Percentiles rank a stretch among this genome's conserved stretches.
Evolutionary conservation across 1,139 yeast species (phyloP).

Genomic region (Taphrina wiesneri): DNA sequence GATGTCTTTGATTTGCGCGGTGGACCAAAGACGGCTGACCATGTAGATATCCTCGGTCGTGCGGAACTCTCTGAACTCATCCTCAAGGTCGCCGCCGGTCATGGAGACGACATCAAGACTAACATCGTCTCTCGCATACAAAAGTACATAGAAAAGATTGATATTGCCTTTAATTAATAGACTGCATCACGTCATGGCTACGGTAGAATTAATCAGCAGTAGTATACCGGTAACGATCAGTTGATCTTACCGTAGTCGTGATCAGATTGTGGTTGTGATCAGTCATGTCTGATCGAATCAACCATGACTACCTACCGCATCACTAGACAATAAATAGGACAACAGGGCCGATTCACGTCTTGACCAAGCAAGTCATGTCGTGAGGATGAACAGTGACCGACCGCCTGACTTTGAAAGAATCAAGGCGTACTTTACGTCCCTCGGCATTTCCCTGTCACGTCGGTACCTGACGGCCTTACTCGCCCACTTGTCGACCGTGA

Average conservation of each 20-base stretch:
- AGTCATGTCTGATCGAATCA: background rate
- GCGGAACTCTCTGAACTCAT: constrained; percentile 82
- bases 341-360: too few relatives aligned
- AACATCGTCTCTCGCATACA: constrained; percentile 61
- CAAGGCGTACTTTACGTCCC: background rate
- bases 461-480: background rate
- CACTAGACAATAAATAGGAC: too few relatives aligned
- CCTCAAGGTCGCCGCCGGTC: constrained; percentile 77
- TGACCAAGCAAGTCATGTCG: background rate
- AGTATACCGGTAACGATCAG: too few relatives aligned
- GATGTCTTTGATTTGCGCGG: constrained; percentile 92
- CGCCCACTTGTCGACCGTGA: background rate
- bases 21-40: constrained; percentile 97
- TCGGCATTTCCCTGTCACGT: background rate
- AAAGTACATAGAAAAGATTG: constrained; percentile 42
- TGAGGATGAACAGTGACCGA: background rate
- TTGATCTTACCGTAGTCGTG: background rate
- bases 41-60: constrained; percentile 92
- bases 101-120: constrained; percentile 65
- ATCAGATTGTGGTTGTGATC: background rate
- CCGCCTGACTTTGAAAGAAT: background rate
- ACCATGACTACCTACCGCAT: too few relatives aligned
- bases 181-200: background rate
- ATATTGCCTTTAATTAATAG: constrained; percentile 16
- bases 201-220: background rate